Conservation (phyloP, 2,329 filamentous ascomycete genomes). For the Exophiala sideris region DNA sequence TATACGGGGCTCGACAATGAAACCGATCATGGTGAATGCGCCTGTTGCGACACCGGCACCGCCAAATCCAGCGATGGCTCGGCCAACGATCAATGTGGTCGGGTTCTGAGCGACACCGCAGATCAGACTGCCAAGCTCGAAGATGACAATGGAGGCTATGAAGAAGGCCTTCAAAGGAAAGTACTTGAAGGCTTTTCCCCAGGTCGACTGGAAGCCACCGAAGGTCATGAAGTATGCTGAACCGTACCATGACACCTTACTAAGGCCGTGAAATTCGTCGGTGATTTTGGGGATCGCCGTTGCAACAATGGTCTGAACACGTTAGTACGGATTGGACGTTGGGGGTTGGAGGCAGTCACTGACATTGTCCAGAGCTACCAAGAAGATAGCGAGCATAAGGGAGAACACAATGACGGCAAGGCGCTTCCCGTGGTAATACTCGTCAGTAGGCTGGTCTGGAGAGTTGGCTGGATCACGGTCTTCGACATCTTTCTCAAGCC, state of each 20-base stretch:
- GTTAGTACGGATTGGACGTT: neutral
- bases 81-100: conserved; percentile 48
- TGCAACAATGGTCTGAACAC: neutral
- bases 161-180: conserved; percentile 45
- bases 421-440: neutral
- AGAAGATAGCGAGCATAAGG: conserved; percentile 7
- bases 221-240: conserved; percentile 44
- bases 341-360: neutral
- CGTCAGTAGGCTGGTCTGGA: neutral
- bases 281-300: conserved; percentile 28
- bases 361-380: conserved; percentile 12
- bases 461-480: neutral
- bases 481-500: neutral
- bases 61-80: conserved; percentile 50
- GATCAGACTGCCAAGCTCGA: conserved; percentile 51
- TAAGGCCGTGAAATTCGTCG: conserved; percentile 36
- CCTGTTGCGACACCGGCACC: conserved; percentile 50
- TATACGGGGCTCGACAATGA: conserved; percentile 43
- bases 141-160: conserved; percentile 44
- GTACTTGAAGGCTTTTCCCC: conserved; percentile 47
- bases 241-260: conserved; percentile 39
- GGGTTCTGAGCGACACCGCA: conserved; percentile 51
- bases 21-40: conserved; percentile 47
- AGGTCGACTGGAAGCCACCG: conserved; percentile 42
- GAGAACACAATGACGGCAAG: conserved; percentile 11